phyloP scores from a whole-genome alignment of 148 eudicot species.

The Amaranthus cruentus region DNA sequence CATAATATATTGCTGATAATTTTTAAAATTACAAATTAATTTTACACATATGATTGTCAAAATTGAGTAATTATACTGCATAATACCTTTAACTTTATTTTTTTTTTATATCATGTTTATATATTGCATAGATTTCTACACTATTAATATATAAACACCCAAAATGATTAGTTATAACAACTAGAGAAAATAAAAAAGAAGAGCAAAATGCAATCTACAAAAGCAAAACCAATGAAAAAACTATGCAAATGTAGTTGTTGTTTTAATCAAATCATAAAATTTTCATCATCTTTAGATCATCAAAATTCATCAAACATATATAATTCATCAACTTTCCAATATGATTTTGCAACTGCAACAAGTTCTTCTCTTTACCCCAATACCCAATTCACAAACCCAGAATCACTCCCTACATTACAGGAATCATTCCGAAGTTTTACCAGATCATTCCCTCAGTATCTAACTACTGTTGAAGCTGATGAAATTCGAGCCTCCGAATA shows the following conservation, averaged over 20 bases:
- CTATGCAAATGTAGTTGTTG: constrained; percentile 41
- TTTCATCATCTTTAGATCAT: constrained; percentile 14
- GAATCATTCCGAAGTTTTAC: constrained; percentile 40
- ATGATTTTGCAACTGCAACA: constrained; percentile 47
- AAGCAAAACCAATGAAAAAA: constrained; percentile 36
- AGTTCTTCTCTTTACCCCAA: constrained; percentile 51
- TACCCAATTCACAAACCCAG: constrained; percentile 59
- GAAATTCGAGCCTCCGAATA: constrained; percentile 47
- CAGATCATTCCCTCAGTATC: constrained; percentile 46
- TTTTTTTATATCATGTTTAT: no score
- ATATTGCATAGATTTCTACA: no score
- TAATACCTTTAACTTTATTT: no score
- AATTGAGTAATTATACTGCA: no score
- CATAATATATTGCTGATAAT: no score
- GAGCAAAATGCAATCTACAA: constrained; percentile 37
- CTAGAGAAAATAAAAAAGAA: neutral
- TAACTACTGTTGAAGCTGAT: constrained; percentile 50
- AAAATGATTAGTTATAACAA: neutral
- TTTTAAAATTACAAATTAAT: no score
- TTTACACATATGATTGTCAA: no score
- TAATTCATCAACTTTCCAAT: constrained; percentile 26
- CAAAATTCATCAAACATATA: constrained; percentile 22
- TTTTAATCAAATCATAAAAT: constrained; percentile 23
- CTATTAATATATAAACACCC: no score
- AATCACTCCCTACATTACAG: constrained; percentile 51